These are phyloP conservation scores for Nematodospora anomalae DNA, from an alignment of 1,139 yeast species.

Conservation along the genomic window DNA sequence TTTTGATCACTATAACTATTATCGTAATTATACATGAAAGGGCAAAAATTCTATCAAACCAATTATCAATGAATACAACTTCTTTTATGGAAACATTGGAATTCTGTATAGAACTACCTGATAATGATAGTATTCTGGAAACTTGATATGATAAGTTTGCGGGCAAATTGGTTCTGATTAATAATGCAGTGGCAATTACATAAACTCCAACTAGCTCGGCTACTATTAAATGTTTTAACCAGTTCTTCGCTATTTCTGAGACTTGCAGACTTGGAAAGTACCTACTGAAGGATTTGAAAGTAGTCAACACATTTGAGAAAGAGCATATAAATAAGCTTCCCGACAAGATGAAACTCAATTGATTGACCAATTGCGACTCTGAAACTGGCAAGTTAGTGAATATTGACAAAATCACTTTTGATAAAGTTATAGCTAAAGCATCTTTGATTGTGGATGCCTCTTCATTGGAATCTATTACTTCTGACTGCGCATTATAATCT, in stretches of 20 bases:
- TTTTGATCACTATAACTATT: constrained; percentile 38
- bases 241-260: constrained; percentile 28
- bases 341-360: constrained; percentile 62
- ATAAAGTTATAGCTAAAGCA: constrained; percentile 66
- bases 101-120: constrained; percentile 32
- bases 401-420: constrained; percentile 42
- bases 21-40: constrained; percentile 54
- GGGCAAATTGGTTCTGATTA: constrained; percentile 76
- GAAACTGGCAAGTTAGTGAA: constrained; percentile 30
- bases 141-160: constrained; percentile 53
- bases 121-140: constrained; percentile 43
- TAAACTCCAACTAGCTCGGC: constrained; percentile 77
- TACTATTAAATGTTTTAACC: constrained; percentile 52
- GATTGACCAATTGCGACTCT: constrained; percentile 59
- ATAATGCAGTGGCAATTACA: constrained; percentile 74
- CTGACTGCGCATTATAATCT: constrained; percentile 3
- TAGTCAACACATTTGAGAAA: constrained; percentile 58
- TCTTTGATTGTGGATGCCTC: constrained; percentile 35
- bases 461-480: constrained; percentile 11
- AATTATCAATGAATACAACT: constrained; percentile 64
- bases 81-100: constrained; percentile 31
- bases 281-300: constrained; percentile 44
- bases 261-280: constrained; percentile 29
- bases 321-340: constrained; percentile 68
- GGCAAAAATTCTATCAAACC: constrained; percentile 79